phyloP scores from a whole-genome alignment of 2,329 filamentous ascomycete genomes.

The Domatiomyces catenatus region DNA sequence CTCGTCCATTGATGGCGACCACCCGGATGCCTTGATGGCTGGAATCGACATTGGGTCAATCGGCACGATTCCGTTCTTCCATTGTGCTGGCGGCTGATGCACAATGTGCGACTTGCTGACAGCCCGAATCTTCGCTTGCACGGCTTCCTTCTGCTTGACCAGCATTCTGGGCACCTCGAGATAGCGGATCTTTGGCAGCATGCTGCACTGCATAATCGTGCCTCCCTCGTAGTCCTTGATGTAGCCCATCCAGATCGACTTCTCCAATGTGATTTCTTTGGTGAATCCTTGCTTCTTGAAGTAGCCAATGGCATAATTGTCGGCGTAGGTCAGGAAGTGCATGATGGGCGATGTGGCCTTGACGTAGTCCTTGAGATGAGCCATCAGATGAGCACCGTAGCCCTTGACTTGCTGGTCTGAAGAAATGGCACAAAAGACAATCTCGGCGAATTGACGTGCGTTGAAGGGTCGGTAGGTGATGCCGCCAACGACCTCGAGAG shows the following conservation, averaged over 20 bases:
- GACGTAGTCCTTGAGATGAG: slow-evolving; percentile 93
- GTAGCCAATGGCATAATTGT: slow-evolving; percentile 97
- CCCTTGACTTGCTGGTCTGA: slow-evolving; percentile 98
- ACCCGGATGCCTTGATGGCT: slow-evolving; percentile 81
- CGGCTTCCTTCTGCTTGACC: slow-evolving; percentile 89
- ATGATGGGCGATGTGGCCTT: slow-evolving; percentile 93
- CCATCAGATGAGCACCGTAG: slow-evolving; percentile 96
- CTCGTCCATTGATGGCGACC: slow-evolving; percentile 97
- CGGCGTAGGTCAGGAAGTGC: slow-evolving; percentile 97
- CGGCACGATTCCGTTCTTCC: slow-evolving; percentile 56
- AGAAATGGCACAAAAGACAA: slow-evolving; percentile 95
- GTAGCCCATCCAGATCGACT: slow-evolving; percentile 93
- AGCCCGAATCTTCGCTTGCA: slow-evolving; percentile 85
- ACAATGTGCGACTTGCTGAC: slow-evolving; percentile 79
- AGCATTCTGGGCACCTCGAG: slow-evolving; percentile 87
- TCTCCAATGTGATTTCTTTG: slow-evolving; percentile 89
- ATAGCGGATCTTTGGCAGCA: slow-evolving; percentile 90
- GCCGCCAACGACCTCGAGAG: slow-evolving; percentile 79
- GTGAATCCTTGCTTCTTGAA: slow-evolving; percentile 99
- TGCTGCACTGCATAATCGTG: slow-evolving; percentile 97
- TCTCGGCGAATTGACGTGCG: slow-evolving; percentile 83
- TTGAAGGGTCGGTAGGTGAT: slow-evolving; percentile 96
- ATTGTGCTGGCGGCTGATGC: slow-evolving; percentile 70
- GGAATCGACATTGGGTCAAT: slow-evolving; percentile 79
- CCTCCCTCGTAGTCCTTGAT: slow-evolving; percentile 99